Percentiles rank a stretch among this genome's conserved stretches.
These are phyloP conservation scores for Copromyces sp. DNA, from an alignment of 495 filamentous ascomycete species.

Conservation along the genomic window DNA sequence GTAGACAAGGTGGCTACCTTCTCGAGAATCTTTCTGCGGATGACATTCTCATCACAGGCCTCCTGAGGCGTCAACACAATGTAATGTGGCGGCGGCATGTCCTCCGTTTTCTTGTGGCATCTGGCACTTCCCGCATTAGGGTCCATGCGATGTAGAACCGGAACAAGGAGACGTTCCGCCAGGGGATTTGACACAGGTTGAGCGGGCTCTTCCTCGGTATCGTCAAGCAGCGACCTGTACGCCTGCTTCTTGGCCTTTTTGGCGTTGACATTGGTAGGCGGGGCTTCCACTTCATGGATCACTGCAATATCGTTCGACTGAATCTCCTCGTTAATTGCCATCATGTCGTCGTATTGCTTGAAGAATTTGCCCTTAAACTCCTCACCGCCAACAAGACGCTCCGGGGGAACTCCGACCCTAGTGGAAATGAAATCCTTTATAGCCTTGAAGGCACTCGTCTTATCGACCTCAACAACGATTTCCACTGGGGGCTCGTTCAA, in stretches of 20 bases:
- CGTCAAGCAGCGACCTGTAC: constrained; percentile 33
- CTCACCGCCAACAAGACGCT: constrained; percentile 62
- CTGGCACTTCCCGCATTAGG: constrained; percentile 4
- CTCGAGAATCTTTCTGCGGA: constrained; percentile 40
- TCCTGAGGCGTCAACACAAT: constrained; percentile 41
- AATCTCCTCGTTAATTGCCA: constrained; percentile 60
- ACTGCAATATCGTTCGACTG: constrained; percentile 49
- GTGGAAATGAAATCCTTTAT: constrained; percentile 69
- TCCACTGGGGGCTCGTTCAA: constrained; percentile 51
- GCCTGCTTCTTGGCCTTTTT: constrained; percentile 35
- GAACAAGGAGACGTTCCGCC: constrained; percentile 64
- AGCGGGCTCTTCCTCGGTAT: constrained; percentile 48
- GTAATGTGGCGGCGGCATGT: constrained; percentile 35
- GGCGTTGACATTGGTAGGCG: constrained; percentile 56
- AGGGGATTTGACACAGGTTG: constrained; percentile 50
- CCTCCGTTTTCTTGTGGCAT: constrained; percentile 15
- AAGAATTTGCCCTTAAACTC: constrained; percentile 75
- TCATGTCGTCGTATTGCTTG: constrained; percentile 61
- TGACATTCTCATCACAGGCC: constrained; percentile 37
- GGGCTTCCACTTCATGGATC: constrained; percentile 71
- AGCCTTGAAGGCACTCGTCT: constrained; percentile 57
- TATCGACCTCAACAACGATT: constrained; percentile 82
- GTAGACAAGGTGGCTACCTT: constrained; percentile 37
- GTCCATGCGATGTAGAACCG: constrained; percentile 57
- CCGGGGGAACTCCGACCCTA: constrained; percentile 49